These are phyloP conservation scores for Metschnikowia cubensis DNA, from an alignment of 805 yeast genomes.

Conservation along the genomic window DNA sequence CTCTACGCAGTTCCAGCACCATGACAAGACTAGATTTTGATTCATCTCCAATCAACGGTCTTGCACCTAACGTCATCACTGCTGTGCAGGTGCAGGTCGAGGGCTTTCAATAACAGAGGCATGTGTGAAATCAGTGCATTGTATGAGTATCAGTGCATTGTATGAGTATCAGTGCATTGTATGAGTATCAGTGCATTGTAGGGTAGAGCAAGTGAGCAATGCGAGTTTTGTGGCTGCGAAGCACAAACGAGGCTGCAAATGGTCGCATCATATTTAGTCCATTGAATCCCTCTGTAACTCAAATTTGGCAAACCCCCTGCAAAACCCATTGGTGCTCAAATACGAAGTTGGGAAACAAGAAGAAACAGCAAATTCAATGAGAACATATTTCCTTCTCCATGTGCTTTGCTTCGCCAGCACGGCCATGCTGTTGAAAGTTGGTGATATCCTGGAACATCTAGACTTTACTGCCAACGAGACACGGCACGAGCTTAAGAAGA, in stretches of 20 bases:
- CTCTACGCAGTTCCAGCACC: constrained; percentile 31
- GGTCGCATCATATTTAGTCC: background rate
- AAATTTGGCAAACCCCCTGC: background rate
- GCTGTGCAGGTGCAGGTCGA: constrained; percentile 36
- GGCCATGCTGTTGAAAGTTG: constrained; percentile 12
- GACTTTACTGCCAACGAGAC: constrained; percentile 11
- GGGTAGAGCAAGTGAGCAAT: background rate
- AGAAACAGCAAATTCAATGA: background rate
- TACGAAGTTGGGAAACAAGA: too few species aligned
- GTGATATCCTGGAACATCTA: constrained; percentile 10
- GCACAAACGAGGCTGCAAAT: background rate
- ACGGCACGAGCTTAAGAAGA: constrained; percentile 12
- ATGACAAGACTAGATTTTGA: constrained; percentile 30
- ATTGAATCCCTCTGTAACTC: background rate
- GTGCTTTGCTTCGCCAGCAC: constrained; percentile 1
- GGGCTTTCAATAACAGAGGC: constrained; percentile 15
- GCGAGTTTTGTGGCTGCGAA: constrained; percentile 1
- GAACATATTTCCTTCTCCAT: background rate
- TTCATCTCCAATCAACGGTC: constrained; percentile 20
- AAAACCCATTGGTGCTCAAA: too few species aligned
- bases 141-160: background rate
- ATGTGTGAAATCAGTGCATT: background rate
- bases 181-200: background rate
- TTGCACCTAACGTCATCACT: constrained; percentile 37
- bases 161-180: background rate